Base-by-base conservation (phyloP, 768 basidiomycete genomes). In the Rhodosporidiobolus sp. region DNA sequence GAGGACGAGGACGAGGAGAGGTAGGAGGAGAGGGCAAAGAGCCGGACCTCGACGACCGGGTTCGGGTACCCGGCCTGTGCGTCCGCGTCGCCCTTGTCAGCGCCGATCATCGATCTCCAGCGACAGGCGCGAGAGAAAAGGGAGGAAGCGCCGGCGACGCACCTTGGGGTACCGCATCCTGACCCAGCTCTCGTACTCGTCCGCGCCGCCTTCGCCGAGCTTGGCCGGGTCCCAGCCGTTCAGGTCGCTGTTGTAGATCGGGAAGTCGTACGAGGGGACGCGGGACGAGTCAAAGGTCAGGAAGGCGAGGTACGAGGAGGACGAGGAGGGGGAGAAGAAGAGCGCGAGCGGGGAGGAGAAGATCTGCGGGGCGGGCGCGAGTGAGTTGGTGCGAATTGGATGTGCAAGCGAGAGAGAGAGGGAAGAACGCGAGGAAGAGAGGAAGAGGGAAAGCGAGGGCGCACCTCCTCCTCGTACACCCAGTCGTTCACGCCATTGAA, bases 401-500 rank as follows among this genome's bases (percentile, higher is more conserved):
- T 10, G 32, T 32, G 12, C 8, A 45, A 10, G 3, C 0, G 12
- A 4, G 12, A 57, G 45, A 11, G 28, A 22, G 17, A 12, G 34
- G 26, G 35, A 2, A 17, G 35, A 26, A n/a, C n/a, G n/a, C n/a
- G n/a, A n/a, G n/a, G n/a, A n/a, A n/a, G n/a, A n/a, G n/a, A n/a
- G n/a, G n/a, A n/a, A n/a, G n/a, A n/a, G n/a, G n/a, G n/a, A n/a
- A 32, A 50, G 22, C 24, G 34, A 8, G 20, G 28, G 22, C 50
- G 16, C 48, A 97, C 87, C 79, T 96, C 93, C 79, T 95, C 92
- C 80, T 95, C 93, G 80, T 94, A 94, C 9, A 97, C 95, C 95
- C 96, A 98, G 80, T 96, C 93, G 0, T 93, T 91, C 3, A 96
- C 90, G 12, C 96, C 96, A 78, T 97, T 88, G 84, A 98, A 96